Evolutionary conservation across 306 rosid genomes (phyloP), one percentile per base, ranked within the genome.

Genomic region (Cucurbita argyrosperma): DNA sequence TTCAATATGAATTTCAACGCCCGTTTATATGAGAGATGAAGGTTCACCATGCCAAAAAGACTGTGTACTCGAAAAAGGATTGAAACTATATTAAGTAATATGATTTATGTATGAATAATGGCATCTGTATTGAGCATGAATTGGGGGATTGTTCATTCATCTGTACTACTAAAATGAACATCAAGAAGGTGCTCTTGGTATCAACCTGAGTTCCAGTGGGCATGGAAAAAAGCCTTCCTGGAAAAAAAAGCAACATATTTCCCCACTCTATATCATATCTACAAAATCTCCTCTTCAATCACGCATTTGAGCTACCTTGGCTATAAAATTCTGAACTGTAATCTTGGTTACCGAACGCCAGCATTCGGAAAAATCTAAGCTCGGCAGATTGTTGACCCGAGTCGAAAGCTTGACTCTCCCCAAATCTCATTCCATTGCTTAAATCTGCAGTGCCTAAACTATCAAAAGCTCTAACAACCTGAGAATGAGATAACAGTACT

Each of bases 381-480:
- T 90, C 90, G 14, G 85, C 90, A 6, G 98, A 90, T 39, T 83
- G 91, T 76, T 87, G 90, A n/a, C 90, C 92, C 0, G 97, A 80
- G 72, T 89, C 49, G 74, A 86, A 84, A 15, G 77, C 79, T 83
- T 82, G 88, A 11, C 98, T 94, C 73, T 94, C 90, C 69, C 98
- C 97, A 5, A 84, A 80, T 81, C 85, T 82, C 95, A 94, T 89
- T 82, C 98, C 98, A 11, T 94, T 94, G 10, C 85, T 83, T 73
- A 94, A 74, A 83, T 94, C 98, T 4, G 89, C 77, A 47, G 80
- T 74, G 35, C 74, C 88, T 71, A 86, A 81, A 83, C 88, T 71
- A 67, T 94, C 97, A 19, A 94, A 90, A 76, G 95, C 90, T 83
- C 96, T 85, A 78, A 89, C 97, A 79, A 94, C 96, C 98, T 94